These are phyloP conservation scores for Colletotrichum gigasporum DNA, from an alignment of 2,329 filamentous ascomycete species.

Conservation along the genomic window DNA sequence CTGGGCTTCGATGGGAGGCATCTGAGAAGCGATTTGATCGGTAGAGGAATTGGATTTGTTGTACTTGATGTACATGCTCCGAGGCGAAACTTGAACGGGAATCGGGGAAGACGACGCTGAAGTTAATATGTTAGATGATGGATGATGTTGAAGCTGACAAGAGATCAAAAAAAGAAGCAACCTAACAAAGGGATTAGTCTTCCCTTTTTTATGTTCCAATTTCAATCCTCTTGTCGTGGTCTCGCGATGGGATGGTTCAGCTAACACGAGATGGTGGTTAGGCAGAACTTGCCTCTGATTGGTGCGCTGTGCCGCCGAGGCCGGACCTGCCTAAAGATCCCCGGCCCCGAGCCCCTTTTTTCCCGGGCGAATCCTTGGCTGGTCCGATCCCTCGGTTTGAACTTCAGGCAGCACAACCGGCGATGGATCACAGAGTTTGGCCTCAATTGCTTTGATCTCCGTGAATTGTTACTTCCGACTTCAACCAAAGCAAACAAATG, in stretches of 20 bases:
- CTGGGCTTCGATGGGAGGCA: neutral
- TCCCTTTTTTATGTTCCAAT: neutral
- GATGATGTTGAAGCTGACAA: neutral
- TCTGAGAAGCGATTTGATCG: neutral
- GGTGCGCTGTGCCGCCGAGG: neutral
- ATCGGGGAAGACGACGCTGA: no score
- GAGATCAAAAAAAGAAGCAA: neutral
- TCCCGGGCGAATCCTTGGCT: neutral
- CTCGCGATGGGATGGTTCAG: neutral
- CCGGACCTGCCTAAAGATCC: slow-evolving; percentile 1
- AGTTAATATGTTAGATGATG: neutral
- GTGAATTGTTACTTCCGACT: no score
- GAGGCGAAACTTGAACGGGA: neutral
- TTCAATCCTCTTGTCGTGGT: neutral
- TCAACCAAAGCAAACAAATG: no score
- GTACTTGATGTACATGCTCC: neutral
- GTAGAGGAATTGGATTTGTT: neutral
- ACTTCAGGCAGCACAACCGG: slow-evolving; percentile 5
- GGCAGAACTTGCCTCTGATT: neutral
- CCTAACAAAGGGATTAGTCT: neutral
- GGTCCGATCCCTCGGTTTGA: neutral
- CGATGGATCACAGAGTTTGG: no score
- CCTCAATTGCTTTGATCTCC: no score
- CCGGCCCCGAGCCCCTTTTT: neutral
- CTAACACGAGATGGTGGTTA: neutral